A percentile compares a stretch with the other conserved stretches of the same genome.
Conservation (phyloP, 192 early-diverging fungal genomes). For the Coemansia reversa region DNA sequence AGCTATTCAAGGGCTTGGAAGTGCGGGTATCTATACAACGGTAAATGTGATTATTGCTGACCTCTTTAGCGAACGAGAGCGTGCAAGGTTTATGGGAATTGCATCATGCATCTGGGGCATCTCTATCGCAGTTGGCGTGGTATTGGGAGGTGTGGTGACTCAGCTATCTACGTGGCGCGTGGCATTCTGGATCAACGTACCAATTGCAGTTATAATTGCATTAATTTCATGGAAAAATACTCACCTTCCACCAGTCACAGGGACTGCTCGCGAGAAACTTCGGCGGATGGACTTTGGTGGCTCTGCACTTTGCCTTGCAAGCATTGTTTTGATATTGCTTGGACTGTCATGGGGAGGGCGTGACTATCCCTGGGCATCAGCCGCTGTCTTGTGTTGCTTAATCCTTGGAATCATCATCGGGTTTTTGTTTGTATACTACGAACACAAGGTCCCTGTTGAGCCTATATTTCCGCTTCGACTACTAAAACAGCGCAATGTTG, state of each 20-base stretch:
- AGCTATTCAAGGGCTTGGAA: slow-evolving; percentile 72
- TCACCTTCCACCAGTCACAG: slow-evolving; percentile 53
- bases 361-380: slow-evolving; percentile 53
- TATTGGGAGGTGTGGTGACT: slow-evolving; percentile 71
- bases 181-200: slow-evolving; percentile 82
- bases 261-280: slow-evolving; percentile 44
- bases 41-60: slow-evolving; percentile 72
- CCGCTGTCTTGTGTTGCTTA: slow-evolving; percentile 50
- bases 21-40: slow-evolving; percentile 61
- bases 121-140: slow-evolving; percentile 63
- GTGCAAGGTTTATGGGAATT: slow-evolving; percentile 71
- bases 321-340: slow-evolving; percentile 53
- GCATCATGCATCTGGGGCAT: slow-evolving; percentile 58
- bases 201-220: slow-evolving; percentile 57
- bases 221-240: slow-evolving; percentile 60
- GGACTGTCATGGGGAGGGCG: slow-evolving; percentile 61
- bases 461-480: slow-evolving; percentile 63
- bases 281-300: slow-evolving; percentile 59
- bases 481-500: slow-evolving; percentile 54
- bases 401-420: slow-evolving; percentile 29
- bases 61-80: slow-evolving; percentile 65
- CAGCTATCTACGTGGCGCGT: slow-evolving; percentile 64
- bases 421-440: slow-evolving; percentile 57
- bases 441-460: slow-evolving; percentile 57
- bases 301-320: slow-evolving; percentile 35